Base-by-base conservation (phyloP, 768 basidiomycete species). In the Tricholoma hemisulphureum region DNA sequence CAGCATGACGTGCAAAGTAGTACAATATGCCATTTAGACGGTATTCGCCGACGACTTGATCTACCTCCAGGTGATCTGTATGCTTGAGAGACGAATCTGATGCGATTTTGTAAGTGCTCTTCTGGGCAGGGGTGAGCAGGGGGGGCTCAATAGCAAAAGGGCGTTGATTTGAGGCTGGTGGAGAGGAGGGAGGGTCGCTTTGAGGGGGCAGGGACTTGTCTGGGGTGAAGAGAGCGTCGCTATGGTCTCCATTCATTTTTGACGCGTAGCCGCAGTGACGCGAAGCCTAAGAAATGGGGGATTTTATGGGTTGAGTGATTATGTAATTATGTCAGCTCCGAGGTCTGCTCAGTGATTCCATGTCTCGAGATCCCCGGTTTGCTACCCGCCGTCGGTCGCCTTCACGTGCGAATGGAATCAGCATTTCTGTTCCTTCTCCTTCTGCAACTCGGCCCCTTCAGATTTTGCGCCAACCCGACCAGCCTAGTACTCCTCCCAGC, bases 331-430 rank as follows among this genome's bases (percentile, higher is more conserved):
- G n/a, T n/a, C n/a, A n/a, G n/a, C n/a, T n/a, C n/a, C n/a, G n/a
- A 41, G 0, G 20, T 41, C 9, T 37, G 16, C 16, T n/a, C n/a
- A 37, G 9, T n/a, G 13, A n/a, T 21, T 37, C 14, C 34, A 87
- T 88, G 85, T 86, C 85, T 67, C 80, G 83, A 63, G 77, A 76
- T 51, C 80, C 83, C 39, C 80, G 81, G 16, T 85, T 83, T 61
- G 81, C 84, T 63, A 74, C 76, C 54, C 78, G 85, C 67, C 83
- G 80, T 56, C 78, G 78, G 54, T 72, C 81, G 34, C 77, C 83
- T 51, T 77, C 83, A 45, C 63, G 74, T 41, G 71, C 75, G 6
- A 75, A 75, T 62, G 73, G 75, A 58, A 32, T 46, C 20, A 73
- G 72, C 61, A 71, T 73, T 24, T 73, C 74, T 61, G 65, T 69